Percentiles rank a stretch among this genome's conserved stretches.
Conservation (phyloP, 805 yeast genomes). For the Yarrowia sp. region DNA sequence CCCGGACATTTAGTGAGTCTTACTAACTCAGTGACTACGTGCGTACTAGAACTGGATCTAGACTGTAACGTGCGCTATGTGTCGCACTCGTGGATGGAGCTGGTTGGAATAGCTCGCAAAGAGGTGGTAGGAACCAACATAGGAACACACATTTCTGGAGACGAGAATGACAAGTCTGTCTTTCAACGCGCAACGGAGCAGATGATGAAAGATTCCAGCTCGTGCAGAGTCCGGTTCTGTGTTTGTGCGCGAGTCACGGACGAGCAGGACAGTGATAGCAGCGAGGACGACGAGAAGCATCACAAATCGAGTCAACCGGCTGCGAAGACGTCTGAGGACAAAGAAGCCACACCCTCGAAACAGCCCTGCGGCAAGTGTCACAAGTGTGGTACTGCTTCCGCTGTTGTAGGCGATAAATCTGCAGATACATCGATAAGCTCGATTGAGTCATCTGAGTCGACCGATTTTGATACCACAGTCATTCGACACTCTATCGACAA, state of each 20-base stretch:
- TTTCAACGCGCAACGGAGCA: slow-evolving; percentile 72
- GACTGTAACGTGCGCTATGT: slow-evolving; percentile 79
- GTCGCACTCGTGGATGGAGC: slow-evolving; percentile 76
- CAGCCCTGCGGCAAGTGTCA: slow-evolving; percentile 10
- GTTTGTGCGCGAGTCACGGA: slow-evolving; percentile 37
- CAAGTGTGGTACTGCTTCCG: slow-evolving; percentile 8
- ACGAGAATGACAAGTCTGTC: slow-evolving; percentile 66
- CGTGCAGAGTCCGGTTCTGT: slow-evolving; percentile 79
- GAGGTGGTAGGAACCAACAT: slow-evolving; percentile 66
- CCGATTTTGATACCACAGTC: slow-evolving; percentile 22
- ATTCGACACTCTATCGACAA: slow-evolving; percentile 30
- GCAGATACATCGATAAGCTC: slow-evolving; percentile 25
- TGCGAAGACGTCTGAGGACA: neutral
- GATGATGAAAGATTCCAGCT: slow-evolving; percentile 75
- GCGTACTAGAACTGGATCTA: slow-evolving; percentile 78
- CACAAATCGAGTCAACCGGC: neutral
- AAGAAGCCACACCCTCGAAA: neutral
- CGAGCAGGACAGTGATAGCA: slow-evolving; percentile 26
- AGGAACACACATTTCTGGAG: slow-evolving; percentile 68
- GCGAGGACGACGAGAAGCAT: slow-evolving; percentile 17
- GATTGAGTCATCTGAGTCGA: slow-evolving; percentile 5
- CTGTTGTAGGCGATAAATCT: neutral
- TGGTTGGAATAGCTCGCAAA: slow-evolving; percentile 70
- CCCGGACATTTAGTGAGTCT: neutral
- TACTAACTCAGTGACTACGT: slow-evolving; percentile 36